Conservation (phyloP, 2,329 filamentous ascomycete genomes). For the Tolypocladium tundrense region DNA sequence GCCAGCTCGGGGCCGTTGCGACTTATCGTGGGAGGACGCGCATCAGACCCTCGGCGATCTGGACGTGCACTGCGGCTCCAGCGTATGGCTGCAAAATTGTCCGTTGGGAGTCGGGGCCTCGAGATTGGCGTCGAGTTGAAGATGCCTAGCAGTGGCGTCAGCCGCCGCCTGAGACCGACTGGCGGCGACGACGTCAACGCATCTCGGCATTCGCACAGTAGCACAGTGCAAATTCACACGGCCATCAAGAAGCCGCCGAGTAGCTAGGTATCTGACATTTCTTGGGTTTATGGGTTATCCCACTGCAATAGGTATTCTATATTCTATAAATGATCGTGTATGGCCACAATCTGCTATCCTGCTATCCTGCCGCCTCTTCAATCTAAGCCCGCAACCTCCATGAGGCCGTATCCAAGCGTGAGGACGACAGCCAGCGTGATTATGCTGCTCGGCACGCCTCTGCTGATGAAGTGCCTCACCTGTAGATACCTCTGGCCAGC, state of each 20-base stretch:
- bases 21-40: conserved; percentile 17
- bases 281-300: not conserved
- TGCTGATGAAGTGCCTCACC: conserved; percentile 88
- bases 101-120: not conserved
- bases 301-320: not conserved
- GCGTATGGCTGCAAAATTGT: not conserved
- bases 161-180: not conserved
- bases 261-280: not conserved
- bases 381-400: conserved; percentile 62
- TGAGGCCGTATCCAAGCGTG: conserved; percentile 82
- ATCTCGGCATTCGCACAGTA: conserved; percentile 9
- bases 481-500: conserved; percentile 85
- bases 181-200: not conserved
- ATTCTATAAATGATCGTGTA: not conserved
- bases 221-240: conserved; percentile 9
- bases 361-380: conserved; percentile 10
- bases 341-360: not conserved
- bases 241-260: not conserved
- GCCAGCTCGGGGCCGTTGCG: conserved; percentile 29
- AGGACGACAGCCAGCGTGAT: conserved; percentile 74
- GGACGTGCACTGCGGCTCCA: conserved; percentile 8
- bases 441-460: conserved; percentile 82
- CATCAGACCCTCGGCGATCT: conserved; percentile 16
- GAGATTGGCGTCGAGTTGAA: not conserved
- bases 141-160: not conserved